Percentiles rank a stretch among this genome's conserved stretches.
These are phyloP conservation scores for Trichoderma erinaceum DNA, from an alignment of 495 filamentous ascomycete species.

Conservation along the genomic window DNA sequence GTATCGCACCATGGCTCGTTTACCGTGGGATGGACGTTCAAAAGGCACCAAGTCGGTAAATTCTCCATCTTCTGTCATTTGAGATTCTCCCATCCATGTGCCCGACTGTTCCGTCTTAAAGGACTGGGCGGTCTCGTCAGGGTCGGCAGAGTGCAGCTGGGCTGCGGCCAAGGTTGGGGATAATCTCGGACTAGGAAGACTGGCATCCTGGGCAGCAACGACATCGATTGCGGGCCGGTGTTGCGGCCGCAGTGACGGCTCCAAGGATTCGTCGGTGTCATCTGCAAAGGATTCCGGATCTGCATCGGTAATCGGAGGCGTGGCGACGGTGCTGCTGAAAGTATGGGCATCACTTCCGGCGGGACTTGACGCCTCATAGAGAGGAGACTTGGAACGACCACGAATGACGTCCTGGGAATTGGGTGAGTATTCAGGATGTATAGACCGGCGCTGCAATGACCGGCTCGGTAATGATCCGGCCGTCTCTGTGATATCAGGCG, in stretches of 20 bases:
- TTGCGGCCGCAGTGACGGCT: conserved; percentile 29
- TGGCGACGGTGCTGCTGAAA: conserved; percentile 49
- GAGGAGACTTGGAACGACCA: conserved; percentile 41
- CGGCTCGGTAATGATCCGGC: conserved; percentile 23
- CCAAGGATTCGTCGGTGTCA: conserved; percentile 34
- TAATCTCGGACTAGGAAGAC: conserved; percentile 87
- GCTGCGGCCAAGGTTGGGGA: conserved; percentile 85
- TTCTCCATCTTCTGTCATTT: conserved; percentile 27
- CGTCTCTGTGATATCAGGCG: conserved; percentile 42
- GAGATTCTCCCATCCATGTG: conserved; percentile 23
- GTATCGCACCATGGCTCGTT: conserved; percentile 18
- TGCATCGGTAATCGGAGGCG: conserved; percentile 49
- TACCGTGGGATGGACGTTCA: conserved; percentile 15
- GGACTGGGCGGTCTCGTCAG: conserved; percentile 28
- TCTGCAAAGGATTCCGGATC: conserved; percentile 46
- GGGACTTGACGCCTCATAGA: conserved; percentile 40
- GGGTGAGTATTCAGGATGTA: conserved; percentile 29
- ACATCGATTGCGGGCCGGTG: conserved; percentile 50
- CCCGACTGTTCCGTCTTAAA: conserved; percentile 15
- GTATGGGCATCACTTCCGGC: conserved; percentile 40
- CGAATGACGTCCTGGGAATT: conserved; percentile 31
- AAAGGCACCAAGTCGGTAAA: conserved; percentile 21
- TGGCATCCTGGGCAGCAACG: conserved; percentile 71
- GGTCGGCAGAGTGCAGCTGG: conserved; percentile 41
- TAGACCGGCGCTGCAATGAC: conserved; percentile 27